Conservation (phyloP, 345 rosid species). For the Bruguiera parviflora region DNA sequence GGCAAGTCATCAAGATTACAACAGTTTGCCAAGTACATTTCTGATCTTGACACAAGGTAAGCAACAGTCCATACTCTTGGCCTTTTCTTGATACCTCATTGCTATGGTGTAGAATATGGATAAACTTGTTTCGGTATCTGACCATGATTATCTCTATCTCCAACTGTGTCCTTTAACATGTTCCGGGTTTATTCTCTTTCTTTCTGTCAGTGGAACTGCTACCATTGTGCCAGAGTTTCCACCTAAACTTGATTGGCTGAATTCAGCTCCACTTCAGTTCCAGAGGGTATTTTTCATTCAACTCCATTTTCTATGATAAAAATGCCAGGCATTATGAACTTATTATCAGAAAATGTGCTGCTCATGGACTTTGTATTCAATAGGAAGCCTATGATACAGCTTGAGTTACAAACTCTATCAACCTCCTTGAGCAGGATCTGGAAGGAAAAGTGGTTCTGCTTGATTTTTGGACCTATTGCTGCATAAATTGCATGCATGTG, state of each 20-base stretch:
- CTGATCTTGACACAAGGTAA: conserved; percentile 75
- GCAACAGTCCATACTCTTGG: conserved; percentile 15
- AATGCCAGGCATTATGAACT: neutral
- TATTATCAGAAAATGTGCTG: neutral
- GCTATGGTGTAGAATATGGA: too few species aligned
- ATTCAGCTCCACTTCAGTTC: conserved; percentile 83
- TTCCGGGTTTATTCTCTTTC: conserved; percentile 9
- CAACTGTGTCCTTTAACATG: conserved; percentile 12
- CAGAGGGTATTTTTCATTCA: conserved; percentile 48
- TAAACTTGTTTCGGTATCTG: too few species aligned
- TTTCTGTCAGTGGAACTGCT: conserved; percentile 52
- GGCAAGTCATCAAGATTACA: conserved; percentile 61
- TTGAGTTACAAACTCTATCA: conserved; percentile 11
- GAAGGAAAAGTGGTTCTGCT: conserved; percentile 89
- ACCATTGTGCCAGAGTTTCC: conserved; percentile 82
- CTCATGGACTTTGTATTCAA: neutral
- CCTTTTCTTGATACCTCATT: conserved; percentile 1
- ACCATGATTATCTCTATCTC: neutral
- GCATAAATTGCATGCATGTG: conserved; percentile 94
- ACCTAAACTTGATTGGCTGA: conserved; percentile 82
- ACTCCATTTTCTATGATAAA: conserved; percentile 1
- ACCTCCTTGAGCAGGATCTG: conserved; percentile 57
- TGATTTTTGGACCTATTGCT: conserved; percentile 98
- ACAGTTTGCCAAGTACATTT: conserved; percentile 68
- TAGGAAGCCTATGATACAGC: neutral